phyloP scores from a whole-genome alignment of 1,139 yeast genomes.

The Kodamaea derodonti region DNA sequence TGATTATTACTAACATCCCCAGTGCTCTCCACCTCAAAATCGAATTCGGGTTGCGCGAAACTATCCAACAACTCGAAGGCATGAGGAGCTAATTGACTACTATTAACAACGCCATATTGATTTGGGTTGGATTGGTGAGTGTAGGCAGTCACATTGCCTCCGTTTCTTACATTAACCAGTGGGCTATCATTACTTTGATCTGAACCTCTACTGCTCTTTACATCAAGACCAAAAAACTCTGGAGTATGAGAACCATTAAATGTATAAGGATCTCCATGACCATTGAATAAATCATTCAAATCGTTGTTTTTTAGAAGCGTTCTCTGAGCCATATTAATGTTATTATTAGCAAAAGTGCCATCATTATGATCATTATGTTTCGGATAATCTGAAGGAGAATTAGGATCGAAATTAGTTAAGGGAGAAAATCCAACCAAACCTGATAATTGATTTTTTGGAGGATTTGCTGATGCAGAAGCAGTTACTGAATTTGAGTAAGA shows the following conservation, averaged over 20 bases:
- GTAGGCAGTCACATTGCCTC: constrained; percentile 4
- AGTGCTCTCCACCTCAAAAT: constrained; percentile 6
- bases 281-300: constrained; percentile 13
- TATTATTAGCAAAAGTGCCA: neutral
- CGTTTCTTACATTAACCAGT: constrained; percentile 1
- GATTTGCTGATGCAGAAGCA: constrained; percentile 8
- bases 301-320: constrained; percentile 1
- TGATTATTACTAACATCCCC: constrained; percentile 3
- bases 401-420: constrained; percentile 19
- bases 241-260: constrained; percentile 24
- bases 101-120: constrained; percentile 4
- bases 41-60: constrained; percentile 5
- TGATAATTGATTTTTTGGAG: constrained; percentile 4
- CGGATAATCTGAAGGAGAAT: constrained; percentile 1
- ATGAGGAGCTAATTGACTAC: constrained; percentile 2
- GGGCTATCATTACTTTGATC: constrained; percentile 5
- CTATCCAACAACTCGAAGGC: constrained; percentile 8
- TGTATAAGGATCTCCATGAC: constrained; percentile 12
- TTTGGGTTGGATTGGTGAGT: constrained; percentile 6
- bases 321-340: constrained; percentile 1
- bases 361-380: constrained; percentile 1
- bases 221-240: constrained; percentile 20
- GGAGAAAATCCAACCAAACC: constrained; percentile 19
- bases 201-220: constrained; percentile 1
- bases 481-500: constrained; percentile 5